Evolutionary conservation across 2,329 filamentous ascomycete genomes (phyloP), one percentile per base, ranked within the genome.

Genomic region (Stachybotrys chartarum): DNA sequence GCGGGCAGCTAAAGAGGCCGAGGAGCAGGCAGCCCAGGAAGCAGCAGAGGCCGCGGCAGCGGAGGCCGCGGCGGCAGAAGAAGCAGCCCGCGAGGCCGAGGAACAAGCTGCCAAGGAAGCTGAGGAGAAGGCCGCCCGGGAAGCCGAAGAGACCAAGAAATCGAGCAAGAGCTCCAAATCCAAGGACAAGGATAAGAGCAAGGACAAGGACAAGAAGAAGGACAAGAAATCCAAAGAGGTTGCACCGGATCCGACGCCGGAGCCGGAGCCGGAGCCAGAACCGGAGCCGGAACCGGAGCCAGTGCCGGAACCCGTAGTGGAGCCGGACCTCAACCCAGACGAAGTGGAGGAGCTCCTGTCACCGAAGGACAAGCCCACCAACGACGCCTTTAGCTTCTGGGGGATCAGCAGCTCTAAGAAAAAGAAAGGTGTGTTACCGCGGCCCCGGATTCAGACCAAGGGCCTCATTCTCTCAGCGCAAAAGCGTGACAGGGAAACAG

Each of bases 301-400:
- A 5, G 58, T 50, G 10, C 31, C 44, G 30, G 56, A 56, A 48
- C 54, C 56, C 31, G 57, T 52, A 47, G 30, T 56, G 47, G 58
- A 57, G 16, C 39, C 55, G 45, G 58, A 60, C 31, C 67, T 77
- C 54, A 73, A 69, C 11, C 64, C 72, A 11, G 73, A 76, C 39
- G 68, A 78, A 54, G 65, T 78, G 31, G 75, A 77, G 52, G 73
- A 76, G 60, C 66, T 78, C 17, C 64, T 78, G 39, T 64, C 68
- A 7, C 61, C 63, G 7, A 62, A 64, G 47, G 64, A 67, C 50
- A 66, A 67, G 54, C 61, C 61, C 49, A 68, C 72, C 55, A 64
- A 63, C 47, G 73, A 78, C 56, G 66, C 78, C 0, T 85, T 84
- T 66, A 76, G 76, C 61, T 83, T 84, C 71, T 85, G 81, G 82